Conservation (phyloP, 176 grass and related monocot species). For the Saccharum spontaneum region DNA sequence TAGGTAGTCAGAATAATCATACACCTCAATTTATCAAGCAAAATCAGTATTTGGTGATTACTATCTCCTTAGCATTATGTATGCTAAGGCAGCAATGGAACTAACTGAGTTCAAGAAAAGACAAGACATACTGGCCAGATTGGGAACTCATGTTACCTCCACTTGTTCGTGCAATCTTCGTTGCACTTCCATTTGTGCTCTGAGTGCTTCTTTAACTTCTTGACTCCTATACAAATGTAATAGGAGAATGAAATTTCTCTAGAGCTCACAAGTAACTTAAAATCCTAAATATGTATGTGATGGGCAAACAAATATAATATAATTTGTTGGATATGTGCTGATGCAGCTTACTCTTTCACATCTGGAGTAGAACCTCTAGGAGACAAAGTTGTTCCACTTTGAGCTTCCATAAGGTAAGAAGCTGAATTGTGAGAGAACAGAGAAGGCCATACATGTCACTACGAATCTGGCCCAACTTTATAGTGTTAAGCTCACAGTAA, state of each 20-base stretch:
- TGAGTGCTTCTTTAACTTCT: slow-evolving; percentile 60
- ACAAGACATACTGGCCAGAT: neutral
- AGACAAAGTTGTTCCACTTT: slow-evolving; percentile 56
- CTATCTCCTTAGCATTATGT: neutral
- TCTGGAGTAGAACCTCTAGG: slow-evolving; percentile 53
- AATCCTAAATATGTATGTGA: neutral
- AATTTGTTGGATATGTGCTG: neutral
- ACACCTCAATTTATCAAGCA: neutral
- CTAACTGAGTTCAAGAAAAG: slow-evolving; percentile 3
- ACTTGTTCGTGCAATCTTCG: slow-evolving; percentile 57
- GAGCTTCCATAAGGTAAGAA: slow-evolving; percentile 62
- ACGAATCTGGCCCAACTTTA: neutral
- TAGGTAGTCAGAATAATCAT: neutral
- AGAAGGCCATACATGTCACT: slow-evolving; percentile 21
- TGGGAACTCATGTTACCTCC: slow-evolving; percentile 30
- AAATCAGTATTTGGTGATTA: neutral
- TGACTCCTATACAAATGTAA: slow-evolving; percentile 37
- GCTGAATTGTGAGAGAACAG: slow-evolving; percentile 43
- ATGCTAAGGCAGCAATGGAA: neutral
- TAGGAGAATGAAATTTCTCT: neutral
- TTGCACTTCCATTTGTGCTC: slow-evolving; percentile 62
- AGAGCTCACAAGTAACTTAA: neutral
- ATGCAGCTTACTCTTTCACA: slow-evolving; percentile 56
- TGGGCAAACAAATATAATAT: neutral
- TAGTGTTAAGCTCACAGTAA: neutral